A percentile compares a stretch with the other conserved stretches of the same genome.
phyloP scores from a whole-genome alignment of 1,284 basidiomycete species.

The Hypsizygus ulmarius region DNA sequence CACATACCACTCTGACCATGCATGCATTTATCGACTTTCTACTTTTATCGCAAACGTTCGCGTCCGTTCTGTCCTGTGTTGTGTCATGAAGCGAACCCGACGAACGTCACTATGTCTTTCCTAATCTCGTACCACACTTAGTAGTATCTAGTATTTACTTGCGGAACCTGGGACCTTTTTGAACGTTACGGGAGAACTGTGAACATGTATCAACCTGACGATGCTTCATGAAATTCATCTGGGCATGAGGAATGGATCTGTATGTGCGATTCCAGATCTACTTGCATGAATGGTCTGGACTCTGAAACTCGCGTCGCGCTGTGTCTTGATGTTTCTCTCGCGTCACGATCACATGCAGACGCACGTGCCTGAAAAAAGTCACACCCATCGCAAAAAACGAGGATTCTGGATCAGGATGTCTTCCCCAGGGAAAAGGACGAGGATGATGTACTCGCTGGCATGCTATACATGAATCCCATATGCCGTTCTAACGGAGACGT shows the following conservation, averaged over 20 bases:
- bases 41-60: neutral
- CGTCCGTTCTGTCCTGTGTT: no score
- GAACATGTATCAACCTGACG: no score
- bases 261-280: no score
- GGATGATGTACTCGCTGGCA: slow-evolving; percentile 12
- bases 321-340: slow-evolving; percentile 4
- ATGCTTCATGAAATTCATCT: no score
- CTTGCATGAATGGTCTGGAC: neutral
- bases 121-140: neutral
- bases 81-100: neutral
- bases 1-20: neutral
- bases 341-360: slow-evolving; percentile 27
- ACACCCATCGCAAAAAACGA: slow-evolving; percentile 15
- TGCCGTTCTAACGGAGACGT: neutral
- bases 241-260: no score
- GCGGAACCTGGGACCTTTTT: neutral
- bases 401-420: slow-evolving; percentile 14
- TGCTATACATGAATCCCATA: neutral
- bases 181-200: no score
- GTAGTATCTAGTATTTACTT: neutral
- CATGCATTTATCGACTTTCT: neutral
- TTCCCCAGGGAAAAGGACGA: slow-evolving; percentile 11
- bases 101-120: neutral
- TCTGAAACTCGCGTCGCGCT: neutral
- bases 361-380: slow-evolving; percentile 19